Percentiles rank a stretch among this genome's conserved stretches.
These are phyloP conservation scores for Colletotrichum sp. DNA, from an alignment of 2,329 filamentous ascomycete species.

Conservation along the genomic window DNA sequence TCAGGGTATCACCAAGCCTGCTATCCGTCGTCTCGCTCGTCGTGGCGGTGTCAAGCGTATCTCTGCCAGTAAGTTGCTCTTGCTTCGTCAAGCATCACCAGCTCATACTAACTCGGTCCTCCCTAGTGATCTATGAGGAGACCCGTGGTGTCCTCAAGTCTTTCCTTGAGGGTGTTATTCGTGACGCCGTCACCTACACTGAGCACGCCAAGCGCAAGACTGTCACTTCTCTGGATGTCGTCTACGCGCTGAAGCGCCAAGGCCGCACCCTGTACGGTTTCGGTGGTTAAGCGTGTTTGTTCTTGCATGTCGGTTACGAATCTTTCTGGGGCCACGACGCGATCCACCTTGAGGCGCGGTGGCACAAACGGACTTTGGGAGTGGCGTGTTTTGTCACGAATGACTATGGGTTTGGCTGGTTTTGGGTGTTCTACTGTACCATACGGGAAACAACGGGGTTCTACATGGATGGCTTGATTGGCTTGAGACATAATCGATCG, in stretches of 20 bases:
- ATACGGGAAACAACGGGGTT: constrained; percentile 46
- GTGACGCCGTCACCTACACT: constrained; percentile 79
- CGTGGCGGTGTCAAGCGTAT: constrained; percentile 99
- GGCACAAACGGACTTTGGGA: constrained; percentile 24
- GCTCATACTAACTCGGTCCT: constrained; percentile 19
- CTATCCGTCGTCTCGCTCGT: constrained; percentile 96
- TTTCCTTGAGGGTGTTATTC: constrained; percentile 79
- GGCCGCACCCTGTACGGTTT: constrained; percentile 85
- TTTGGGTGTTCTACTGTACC: constrained; percentile 48
- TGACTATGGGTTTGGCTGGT: constrained; percentile 47
- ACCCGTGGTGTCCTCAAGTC: constrained; percentile 80
- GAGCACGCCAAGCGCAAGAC: constrained; percentile 85
- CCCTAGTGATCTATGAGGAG: constrained; percentile 77
- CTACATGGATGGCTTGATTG: constrained; percentile 29
- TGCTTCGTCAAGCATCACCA: not conserved
- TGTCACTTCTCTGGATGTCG: constrained; percentile 72
- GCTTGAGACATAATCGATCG: constrained; percentile 21
- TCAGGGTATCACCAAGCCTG: constrained; percentile 98
- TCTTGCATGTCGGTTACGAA: constrained; percentile 42
- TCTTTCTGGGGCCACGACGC: constrained; percentile 29
- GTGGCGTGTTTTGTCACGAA: constrained; percentile 43
- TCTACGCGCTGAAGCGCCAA: constrained; percentile 73
- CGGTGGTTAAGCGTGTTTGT: constrained; percentile 70
- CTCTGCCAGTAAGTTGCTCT: constrained; percentile 75
- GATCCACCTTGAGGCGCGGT: constrained; percentile 10